Conservation (phyloP, 306 rosid genomes). For the Neltuma alba region DNA sequence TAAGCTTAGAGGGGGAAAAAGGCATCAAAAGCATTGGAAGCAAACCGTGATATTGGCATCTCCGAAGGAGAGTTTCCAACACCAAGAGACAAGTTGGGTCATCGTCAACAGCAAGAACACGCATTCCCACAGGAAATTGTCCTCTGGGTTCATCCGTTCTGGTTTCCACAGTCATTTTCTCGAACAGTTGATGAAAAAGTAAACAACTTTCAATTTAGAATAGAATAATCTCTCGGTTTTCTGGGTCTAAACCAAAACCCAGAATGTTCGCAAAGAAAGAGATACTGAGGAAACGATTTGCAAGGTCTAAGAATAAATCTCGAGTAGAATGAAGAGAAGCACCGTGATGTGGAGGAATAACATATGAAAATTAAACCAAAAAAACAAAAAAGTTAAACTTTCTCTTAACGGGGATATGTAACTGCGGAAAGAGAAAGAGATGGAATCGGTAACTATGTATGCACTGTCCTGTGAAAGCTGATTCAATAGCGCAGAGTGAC, state of each 20-base stretch:
- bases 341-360: conserved; percentile 32
- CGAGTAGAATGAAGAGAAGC: conserved; percentile 17
- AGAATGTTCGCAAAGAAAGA: conserved; percentile 36
- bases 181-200: not conserved
- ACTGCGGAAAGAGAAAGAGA: conserved; percentile 24
- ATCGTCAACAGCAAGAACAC: conserved; percentile 96
- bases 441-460: conserved; percentile 38
- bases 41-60: conserved; percentile 91
- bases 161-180: conserved; percentile 56
- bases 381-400: conserved; percentile 13
- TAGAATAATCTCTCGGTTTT: not conserved
- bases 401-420: conserved; percentile 24
- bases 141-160: conserved; percentile 56
- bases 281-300: conserved; percentile 29
- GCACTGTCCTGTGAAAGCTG: conserved; percentile 29
- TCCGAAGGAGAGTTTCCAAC: conserved; percentile 77
- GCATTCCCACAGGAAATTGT: conserved; percentile 90
- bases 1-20: not conserved
- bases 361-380: conserved; percentile 20
- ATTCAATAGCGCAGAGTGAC: conserved; percentile 15
- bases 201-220: conserved; percentile 8
- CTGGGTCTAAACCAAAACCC: conserved; percentile 34
- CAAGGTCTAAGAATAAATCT: conserved; percentile 31
- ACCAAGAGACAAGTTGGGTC: conserved; percentile 82
- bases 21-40: not conserved